Conservation (phyloP, 306 rosid genomes). For the Cicer bijugum region DNA sequence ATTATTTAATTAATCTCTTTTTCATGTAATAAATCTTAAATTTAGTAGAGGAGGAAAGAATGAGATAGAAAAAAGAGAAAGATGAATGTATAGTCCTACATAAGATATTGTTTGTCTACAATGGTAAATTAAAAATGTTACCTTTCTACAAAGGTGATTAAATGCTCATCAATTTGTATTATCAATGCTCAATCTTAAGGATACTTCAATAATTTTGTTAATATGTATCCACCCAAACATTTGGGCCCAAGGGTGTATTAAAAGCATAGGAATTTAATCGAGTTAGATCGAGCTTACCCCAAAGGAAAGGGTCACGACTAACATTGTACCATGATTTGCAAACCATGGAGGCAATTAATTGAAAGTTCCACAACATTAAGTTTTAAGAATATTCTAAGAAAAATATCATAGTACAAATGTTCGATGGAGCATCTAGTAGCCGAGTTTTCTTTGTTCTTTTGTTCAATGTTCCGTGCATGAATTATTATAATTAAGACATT, state of each 20-base stretch:
- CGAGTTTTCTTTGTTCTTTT: background rate
- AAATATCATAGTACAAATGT: background rate
- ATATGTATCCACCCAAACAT: background rate
- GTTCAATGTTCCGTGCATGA: background rate
- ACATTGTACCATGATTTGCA: background rate
- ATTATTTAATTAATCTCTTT: too few relatives aligned
- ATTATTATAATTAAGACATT: background rate
- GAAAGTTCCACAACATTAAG: background rate
- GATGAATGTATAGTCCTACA: too few relatives aligned
- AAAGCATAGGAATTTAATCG: background rate
- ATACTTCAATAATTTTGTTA: slow-evolving; percentile 26
- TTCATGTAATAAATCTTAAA: too few relatives aligned
- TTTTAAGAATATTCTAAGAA: background rate
- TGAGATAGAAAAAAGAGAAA: too few relatives aligned
- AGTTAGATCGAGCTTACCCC: background rate
- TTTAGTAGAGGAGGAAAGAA: too few relatives aligned
- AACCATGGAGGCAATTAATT: background rate
- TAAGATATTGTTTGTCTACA: too few relatives aligned
- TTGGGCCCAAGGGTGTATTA: background rate
- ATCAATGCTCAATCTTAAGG: slow-evolving; percentile 35
- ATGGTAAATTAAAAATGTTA: background rate
- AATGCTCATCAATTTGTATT: background rate
- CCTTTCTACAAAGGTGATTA: slow-evolving; percentile 38
- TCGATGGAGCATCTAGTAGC: background rate
- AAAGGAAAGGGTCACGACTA: background rate